These are phyloP conservation scores for Trichoderma gamsii DNA, from an alignment of 495 filamentous ascomycete genomes.

Conservation along the genomic window DNA sequence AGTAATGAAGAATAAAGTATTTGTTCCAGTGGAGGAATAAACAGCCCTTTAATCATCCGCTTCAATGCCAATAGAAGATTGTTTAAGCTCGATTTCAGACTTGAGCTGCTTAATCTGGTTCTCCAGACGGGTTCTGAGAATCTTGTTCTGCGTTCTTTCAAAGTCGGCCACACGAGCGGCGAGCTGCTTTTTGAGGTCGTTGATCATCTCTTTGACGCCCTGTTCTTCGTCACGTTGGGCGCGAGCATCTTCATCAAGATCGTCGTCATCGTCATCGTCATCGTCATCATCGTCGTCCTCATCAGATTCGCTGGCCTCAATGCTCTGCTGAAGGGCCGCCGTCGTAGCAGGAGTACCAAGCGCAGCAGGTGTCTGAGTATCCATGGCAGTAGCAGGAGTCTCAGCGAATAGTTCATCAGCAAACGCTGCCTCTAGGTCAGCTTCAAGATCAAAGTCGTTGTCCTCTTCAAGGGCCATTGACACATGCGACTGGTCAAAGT, in stretches of 20 bases:
- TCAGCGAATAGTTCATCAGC: slow-evolving; percentile 25
- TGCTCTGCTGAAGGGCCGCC: slow-evolving; percentile 38
- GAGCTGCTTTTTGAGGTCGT: slow-evolving; percentile 44
- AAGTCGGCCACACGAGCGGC: slow-evolving; percentile 33
- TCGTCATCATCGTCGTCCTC: slow-evolving; percentile 48
- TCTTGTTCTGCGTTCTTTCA: slow-evolving; percentile 32
- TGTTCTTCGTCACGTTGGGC: slow-evolving; percentile 41
- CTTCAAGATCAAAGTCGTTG: slow-evolving; percentile 33
- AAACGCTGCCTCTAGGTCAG: slow-evolving; percentile 37
- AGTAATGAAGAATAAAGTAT: too few relatives aligned
- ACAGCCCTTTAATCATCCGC: slow-evolving; percentile 35
- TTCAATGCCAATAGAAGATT: slow-evolving; percentile 42
- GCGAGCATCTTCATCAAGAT: slow-evolving; percentile 43
- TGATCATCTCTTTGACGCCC: slow-evolving; percentile 49
- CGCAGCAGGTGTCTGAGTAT: slow-evolving; percentile 32
- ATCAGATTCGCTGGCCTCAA: slow-evolving; percentile 40
- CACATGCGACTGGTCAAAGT: slow-evolving; percentile 28
- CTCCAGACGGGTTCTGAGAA: slow-evolving; percentile 49
- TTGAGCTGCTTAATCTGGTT: slow-evolving; percentile 48
- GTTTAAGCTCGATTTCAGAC: slow-evolving; percentile 54
- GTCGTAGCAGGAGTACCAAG: slow-evolving; percentile 28
- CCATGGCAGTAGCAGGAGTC: slow-evolving; percentile 31
- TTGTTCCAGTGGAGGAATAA: background rate
- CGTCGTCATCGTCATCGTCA: slow-evolving; percentile 41
- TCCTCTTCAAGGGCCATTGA: slow-evolving; percentile 24